Conservation (phyloP, 139 green algal genomes). For the Yamagishiella unicocca region DNA sequence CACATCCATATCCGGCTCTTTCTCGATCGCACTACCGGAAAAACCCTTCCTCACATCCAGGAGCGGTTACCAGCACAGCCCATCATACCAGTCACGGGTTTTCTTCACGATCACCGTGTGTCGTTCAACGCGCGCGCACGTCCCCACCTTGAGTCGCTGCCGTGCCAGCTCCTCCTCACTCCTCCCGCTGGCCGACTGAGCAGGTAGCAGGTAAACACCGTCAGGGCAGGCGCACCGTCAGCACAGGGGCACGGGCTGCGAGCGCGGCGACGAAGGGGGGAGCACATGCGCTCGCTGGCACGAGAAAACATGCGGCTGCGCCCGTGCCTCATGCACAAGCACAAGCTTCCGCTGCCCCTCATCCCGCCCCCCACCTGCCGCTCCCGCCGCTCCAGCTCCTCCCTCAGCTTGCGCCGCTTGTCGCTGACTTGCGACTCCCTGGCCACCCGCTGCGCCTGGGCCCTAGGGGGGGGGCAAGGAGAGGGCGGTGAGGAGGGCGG, state of each 20-base stretch:
- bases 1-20: too few relatives aligned
- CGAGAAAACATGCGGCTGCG: too few relatives aligned
- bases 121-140: background rate
- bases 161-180: constrained; percentile 66
- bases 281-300: too few relatives aligned
- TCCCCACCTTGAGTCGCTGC: constrained; percentile 48
- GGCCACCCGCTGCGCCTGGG: constrained; percentile 57
- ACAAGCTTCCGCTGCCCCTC: background rate
- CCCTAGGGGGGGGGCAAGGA: constrained; percentile 67
- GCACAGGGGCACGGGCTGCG: too few relatives aligned
- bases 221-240: too few relatives aligned
- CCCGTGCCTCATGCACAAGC: constrained; percentile 33
- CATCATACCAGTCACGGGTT: background rate
- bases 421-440: constrained; percentile 62
- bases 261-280: too few relatives aligned
- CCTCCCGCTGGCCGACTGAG: constrained; percentile 28
- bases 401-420: constrained; percentile 78
- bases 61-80: too few relatives aligned
- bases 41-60: too few relatives aligned
- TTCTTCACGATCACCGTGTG: background rate
- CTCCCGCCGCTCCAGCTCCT: constrained; percentile 84
- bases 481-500: too few relatives aligned
- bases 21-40: too few relatives aligned
- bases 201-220: too few relatives aligned
- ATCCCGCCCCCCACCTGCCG: constrained; percentile 37